Percentiles rank a stretch among this genome's conserved stretches.
phyloP scores from a whole-genome alignment of 257 asterid genomes.

The Schizonepeta tenuifolia region DNA sequence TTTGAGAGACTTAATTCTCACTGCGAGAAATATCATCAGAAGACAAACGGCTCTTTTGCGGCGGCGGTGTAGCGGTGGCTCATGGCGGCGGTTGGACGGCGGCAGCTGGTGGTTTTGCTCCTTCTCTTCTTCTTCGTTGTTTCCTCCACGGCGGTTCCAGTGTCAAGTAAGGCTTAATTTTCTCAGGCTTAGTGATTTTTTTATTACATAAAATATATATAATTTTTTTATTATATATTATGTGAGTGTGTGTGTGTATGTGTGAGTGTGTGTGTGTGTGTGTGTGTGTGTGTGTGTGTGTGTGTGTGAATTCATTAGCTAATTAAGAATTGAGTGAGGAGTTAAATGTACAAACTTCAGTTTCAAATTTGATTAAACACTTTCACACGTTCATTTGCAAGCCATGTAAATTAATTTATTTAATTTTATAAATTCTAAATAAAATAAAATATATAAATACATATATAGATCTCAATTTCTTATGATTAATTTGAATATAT shows the following conservation, averaged over 20 bases:
- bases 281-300: neutral
- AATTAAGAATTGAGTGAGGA: neutral
- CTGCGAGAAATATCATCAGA: neutral
- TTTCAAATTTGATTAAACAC: neutral
- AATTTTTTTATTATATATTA: too few relatives aligned
- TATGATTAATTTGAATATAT: conserved; percentile 4
- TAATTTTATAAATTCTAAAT: neutral
- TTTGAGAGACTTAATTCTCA: neutral
- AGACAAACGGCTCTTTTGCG: neutral
- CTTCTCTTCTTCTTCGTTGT: conserved; percentile 33
- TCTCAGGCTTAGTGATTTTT: too few relatives aligned
- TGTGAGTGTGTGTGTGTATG: too few relatives aligned
- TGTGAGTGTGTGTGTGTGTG: too few relatives aligned
- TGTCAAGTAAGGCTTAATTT: conserved; percentile 40
- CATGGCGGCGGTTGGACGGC: conserved; percentile 44
- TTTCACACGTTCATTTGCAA: neutral
- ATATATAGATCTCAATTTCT: neutral
- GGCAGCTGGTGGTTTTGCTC: conserved; percentile 37
- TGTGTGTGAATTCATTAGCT: neutral
- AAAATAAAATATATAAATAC: too few relatives aligned
- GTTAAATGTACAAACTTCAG: neutral
- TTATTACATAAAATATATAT: too few relatives aligned
- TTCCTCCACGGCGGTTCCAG: conserved; percentile 31
- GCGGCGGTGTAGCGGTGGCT: conserved; percentile 18
- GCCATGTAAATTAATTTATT: neutral